phyloP scores from a whole-genome alignment of 176 grass and related monocot genomes.

The Pontederia crassipes region DNA sequence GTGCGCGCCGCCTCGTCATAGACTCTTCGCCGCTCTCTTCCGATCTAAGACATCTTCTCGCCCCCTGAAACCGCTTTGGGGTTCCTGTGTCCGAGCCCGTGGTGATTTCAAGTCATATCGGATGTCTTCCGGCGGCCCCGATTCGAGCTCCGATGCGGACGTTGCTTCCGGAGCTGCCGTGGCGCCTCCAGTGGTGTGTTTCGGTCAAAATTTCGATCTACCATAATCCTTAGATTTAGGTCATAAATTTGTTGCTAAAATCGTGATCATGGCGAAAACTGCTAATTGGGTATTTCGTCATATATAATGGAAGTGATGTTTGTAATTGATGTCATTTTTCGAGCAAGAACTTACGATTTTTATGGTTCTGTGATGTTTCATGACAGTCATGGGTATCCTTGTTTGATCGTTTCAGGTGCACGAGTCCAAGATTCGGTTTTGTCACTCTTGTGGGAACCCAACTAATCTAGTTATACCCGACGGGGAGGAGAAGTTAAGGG shows the following conservation, averaged over 20 bases:
- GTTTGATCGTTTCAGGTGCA: conserved; percentile 27
- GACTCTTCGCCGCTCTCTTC: background rate
- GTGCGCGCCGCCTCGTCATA: background rate
- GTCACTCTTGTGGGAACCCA: conserved; percentile 63
- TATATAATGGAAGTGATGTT: background rate
- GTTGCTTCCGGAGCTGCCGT: conserved; percentile 7
- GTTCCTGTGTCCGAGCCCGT: background rate
- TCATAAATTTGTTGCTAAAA: background rate
- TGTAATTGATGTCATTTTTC: background rate
- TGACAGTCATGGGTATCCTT: background rate
- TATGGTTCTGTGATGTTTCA: background rate
- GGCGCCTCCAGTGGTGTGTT: conserved; percentile 39
- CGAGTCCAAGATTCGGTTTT: conserved; percentile 62
- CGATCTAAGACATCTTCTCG: background rate
- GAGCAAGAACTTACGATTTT: background rate
- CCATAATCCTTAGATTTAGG: background rate
- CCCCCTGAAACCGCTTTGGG: background rate
- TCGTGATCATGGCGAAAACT: background rate
- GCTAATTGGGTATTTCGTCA: too few relatives aligned
- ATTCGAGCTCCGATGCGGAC: conserved; percentile 13
- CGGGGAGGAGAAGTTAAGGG: conserved; percentile 88
- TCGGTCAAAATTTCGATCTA: background rate
- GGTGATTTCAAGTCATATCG: conserved; percentile 14
- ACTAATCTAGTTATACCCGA: conserved; percentile 74
- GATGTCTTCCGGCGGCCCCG: conserved; percentile 33